phyloP scores from a whole-genome alignment of 73 alveolate genomes.

The Durusdinium trenchii region DNA sequence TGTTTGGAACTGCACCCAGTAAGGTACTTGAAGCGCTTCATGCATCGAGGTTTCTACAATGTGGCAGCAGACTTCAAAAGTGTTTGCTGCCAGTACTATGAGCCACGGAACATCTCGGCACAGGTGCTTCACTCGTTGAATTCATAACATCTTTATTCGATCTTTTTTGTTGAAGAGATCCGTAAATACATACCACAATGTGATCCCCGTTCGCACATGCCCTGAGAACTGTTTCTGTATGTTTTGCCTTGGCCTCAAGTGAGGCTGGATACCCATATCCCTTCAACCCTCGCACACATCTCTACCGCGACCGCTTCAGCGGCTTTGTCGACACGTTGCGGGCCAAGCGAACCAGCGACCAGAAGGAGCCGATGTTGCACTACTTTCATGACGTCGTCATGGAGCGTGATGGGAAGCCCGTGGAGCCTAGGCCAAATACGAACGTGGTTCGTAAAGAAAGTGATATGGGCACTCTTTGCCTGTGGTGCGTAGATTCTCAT shows the following conservation, averaged over 20 bases:
- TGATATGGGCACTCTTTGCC: too few relatives aligned
- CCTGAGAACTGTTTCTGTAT: not conserved
- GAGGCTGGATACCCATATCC: constrained; percentile 38
- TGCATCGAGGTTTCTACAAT: constrained; percentile 54
- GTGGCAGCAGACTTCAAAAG: constrained; percentile 2
- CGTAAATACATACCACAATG: not conserved
- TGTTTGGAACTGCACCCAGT: too few relatives aligned
- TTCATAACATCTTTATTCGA: not conserved
- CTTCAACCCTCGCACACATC: constrained; percentile 40
- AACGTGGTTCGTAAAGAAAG: too few relatives aligned
- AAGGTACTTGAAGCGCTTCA: not conserved
- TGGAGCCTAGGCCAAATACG: too few relatives aligned
- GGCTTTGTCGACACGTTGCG: constrained; percentile 40
- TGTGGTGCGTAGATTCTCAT: too few relatives aligned
- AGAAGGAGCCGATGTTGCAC: not conserved
- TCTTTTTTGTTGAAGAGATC: too few relatives aligned
- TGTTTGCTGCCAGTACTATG: constrained; percentile 43
- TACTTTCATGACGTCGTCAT: constrained; percentile 34
- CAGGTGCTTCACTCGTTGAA: not conserved
- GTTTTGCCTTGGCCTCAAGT: not conserved
- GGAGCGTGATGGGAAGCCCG: constrained; percentile 69
- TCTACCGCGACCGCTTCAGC: constrained; percentile 5
- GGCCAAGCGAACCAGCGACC: not conserved
- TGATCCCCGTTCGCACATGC: not conserved
- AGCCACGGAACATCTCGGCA: constrained; percentile 20